phyloP scores from a whole-genome alignment of 2,329 filamentous ascomycete species.

The Aspergillus floridensis region DNA sequence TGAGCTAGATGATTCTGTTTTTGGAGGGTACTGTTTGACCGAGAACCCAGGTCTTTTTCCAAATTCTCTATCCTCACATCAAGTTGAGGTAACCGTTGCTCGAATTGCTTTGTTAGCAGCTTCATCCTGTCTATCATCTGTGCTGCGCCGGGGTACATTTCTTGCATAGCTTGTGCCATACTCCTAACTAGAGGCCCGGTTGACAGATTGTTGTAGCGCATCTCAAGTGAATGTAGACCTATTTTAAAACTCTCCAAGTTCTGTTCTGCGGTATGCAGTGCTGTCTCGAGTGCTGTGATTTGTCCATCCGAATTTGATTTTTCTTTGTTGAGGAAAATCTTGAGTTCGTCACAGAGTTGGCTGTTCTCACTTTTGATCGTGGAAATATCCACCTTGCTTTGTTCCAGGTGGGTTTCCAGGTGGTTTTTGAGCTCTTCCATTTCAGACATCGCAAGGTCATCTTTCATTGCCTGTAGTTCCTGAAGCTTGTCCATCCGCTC shows the following conservation, averaged over 20 bases:
- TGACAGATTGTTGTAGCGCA: conserved; percentile 51
- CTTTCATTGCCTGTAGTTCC: conserved; percentile 19
- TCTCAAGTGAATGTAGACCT: conserved; percentile 43
- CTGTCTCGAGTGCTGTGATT: conserved; percentile 3
- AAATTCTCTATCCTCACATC: conserved; percentile 9
- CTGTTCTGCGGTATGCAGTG: conserved; percentile 8
- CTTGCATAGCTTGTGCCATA: conserved; percentile 34
- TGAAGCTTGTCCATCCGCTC: conserved; percentile 11
- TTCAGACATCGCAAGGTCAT: conserved; percentile 20
- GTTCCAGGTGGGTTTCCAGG: conserved; percentile 10
- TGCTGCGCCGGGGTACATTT: conserved; percentile 35
- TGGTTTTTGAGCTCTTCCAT: conserved; percentile 18
- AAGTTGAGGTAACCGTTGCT: conserved; percentile 8
- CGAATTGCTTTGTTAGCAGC: conserved; percentile 16
- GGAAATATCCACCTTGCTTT: neutral
- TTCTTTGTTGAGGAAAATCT: neutral
- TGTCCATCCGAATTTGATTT: neutral
- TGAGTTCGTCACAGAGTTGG: neutral
- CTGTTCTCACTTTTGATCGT: neutral
- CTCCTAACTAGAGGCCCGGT: conserved; percentile 37
- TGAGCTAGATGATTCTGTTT: conserved; percentile 7
- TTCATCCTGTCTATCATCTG: conserved; percentile 22
- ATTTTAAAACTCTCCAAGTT: conserved; percentile 18
- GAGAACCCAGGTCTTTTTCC: neutral
- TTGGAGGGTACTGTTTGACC: neutral